Evolutionary conservation across 768 basidiomycete genomes (phyloP).

Genomic region (Albatrellus ellisii): DNA sequence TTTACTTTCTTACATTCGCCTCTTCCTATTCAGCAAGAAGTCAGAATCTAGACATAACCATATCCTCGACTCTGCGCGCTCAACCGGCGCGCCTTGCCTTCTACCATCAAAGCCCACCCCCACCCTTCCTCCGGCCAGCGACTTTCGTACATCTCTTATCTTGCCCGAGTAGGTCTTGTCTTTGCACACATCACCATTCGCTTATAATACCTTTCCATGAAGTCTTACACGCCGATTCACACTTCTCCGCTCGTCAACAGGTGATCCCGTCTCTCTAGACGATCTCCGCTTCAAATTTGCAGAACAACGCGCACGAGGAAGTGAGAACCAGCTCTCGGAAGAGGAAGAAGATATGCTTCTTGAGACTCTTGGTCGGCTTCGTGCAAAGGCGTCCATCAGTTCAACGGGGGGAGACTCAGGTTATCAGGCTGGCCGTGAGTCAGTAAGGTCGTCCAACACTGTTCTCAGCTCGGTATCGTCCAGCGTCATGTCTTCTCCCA

Average conservation of each 20-base stretch:
- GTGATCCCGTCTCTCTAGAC: constrained; percentile 52
- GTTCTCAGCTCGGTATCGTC: constrained; percentile 24
- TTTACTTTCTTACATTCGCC: constrained; percentile 14
- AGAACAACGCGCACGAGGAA: constrained; percentile 61
- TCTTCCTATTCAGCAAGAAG: constrained; percentile 44
- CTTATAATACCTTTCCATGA: constrained; percentile 6
- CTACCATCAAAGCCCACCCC: constrained; percentile 27
- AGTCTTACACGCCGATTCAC: constrained; percentile 79
- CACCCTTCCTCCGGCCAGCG: constrained; percentile 51
- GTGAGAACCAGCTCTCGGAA: constrained; percentile 56
- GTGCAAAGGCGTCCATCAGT: constrained; percentile 20
- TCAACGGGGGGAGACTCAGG: constrained; percentile 14
- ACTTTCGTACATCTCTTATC: constrained; percentile 81
- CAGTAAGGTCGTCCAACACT: constrained; percentile 20
- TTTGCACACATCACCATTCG: constrained; percentile 11
- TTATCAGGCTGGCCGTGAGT: constrained; percentile 6
- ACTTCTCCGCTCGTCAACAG: constrained; percentile 55
- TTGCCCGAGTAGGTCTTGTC: constrained; percentile 58
- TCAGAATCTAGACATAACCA: constrained; percentile 52
- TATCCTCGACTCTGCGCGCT: constrained; percentile 20
- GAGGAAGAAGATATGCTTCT: constrained; percentile 80
- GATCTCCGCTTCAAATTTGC: constrained; percentile 56
- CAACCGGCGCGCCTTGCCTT: constrained; percentile 11
- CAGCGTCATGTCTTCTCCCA: constrained; percentile 29
- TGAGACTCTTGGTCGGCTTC: constrained; percentile 50